phyloP scores from a whole-genome alignment of 202 grass and related monocot genomes.

The Panicum hallii region DNA sequence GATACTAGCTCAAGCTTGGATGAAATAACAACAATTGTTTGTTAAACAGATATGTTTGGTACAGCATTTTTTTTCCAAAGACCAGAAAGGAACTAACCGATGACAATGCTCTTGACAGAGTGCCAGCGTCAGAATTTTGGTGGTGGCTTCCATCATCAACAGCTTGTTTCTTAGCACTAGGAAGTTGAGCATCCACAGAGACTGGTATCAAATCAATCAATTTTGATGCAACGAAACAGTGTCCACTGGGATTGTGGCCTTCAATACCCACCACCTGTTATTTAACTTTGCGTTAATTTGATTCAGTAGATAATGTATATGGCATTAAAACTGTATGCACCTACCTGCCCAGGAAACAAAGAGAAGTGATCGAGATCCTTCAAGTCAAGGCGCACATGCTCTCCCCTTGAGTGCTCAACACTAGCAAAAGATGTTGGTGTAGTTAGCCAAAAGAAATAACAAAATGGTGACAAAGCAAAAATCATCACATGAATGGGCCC shows the following conservation, averaged over 20 bases:
- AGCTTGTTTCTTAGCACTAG: slow-evolving; percentile 81
- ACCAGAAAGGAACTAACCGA: slow-evolving; percentile 54
- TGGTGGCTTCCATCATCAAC: slow-evolving; percentile 47
- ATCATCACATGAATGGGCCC: background rate
- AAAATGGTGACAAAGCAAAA: slow-evolving; percentile 28
- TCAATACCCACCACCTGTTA: slow-evolving; percentile 88
- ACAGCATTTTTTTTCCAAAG: slow-evolving; percentile 25
- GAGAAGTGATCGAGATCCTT: slow-evolving; percentile 81
- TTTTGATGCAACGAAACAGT: slow-evolving; percentile 81
- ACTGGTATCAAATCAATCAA: slow-evolving; percentile 71
- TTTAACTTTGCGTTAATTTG: slow-evolving; percentile 34
- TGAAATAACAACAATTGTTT: background rate
- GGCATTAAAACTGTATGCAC: background rate
- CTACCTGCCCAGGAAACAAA: slow-evolving; percentile 92
- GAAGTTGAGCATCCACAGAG: slow-evolving; percentile 57
- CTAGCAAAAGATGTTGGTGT: slow-evolving; percentile 49
- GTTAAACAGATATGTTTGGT: slow-evolving; percentile 15
- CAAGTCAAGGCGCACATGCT: slow-evolving; percentile 83
- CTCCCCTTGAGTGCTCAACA: slow-evolving; percentile 75
- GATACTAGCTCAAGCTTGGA: slow-evolving; percentile 11
- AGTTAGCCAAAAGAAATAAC: slow-evolving; percentile 31
- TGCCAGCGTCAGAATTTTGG: slow-evolving; percentile 47
- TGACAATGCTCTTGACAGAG: slow-evolving; percentile 63
- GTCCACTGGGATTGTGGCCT: slow-evolving; percentile 93
- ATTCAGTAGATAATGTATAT: slow-evolving; percentile 34